Conservation (phyloP, 2,329 filamentous ascomycete species). For the Apiospora aurea region DNA sequence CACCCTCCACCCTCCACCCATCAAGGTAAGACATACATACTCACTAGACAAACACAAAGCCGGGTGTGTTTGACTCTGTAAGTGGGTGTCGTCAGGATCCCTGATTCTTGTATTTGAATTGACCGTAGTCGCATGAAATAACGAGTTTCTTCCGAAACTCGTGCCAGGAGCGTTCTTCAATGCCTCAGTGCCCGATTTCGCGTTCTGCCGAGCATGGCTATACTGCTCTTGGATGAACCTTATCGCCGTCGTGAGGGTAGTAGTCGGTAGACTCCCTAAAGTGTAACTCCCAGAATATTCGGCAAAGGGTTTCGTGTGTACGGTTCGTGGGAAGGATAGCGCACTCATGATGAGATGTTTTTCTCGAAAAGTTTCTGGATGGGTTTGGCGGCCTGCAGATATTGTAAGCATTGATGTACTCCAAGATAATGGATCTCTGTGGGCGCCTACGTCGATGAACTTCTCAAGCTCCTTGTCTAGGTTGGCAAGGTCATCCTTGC, state of each 20-base stretch:
- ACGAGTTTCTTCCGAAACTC: constrained; percentile 3
- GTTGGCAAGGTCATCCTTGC: constrained; percentile 91
- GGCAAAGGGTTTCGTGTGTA: neutral
- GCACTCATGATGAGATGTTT: constrained; percentile 35
- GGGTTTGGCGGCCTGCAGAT: constrained; percentile 77
- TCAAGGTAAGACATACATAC: neutral
- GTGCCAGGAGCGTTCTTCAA: neutral
- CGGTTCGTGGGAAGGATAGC: neutral
- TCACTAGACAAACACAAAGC: constrained; percentile 1
- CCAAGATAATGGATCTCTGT: constrained; percentile 25
- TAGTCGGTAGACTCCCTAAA: neutral
- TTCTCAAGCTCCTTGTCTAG: constrained; percentile 92
- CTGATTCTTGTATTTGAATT: neutral
- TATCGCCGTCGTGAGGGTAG: neutral
- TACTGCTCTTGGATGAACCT: neutral
- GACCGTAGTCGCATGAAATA: neutral
- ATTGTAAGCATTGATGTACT: neutral
- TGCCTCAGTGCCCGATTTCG: neutral
- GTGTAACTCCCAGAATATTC: neutral
- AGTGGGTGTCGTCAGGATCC: neutral
- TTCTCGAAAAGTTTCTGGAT: constrained; percentile 89
- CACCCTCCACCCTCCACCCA: neutral
- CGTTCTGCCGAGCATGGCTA: neutral
- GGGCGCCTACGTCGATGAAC: constrained; percentile 79
- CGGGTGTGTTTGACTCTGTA: neutral